Percentiles rank a stretch among this genome's conserved stretches.
Evolutionary conservation across 768 basidiomycete genomes (phyloP).

Genomic region (Lentinula raphanica): DNA sequence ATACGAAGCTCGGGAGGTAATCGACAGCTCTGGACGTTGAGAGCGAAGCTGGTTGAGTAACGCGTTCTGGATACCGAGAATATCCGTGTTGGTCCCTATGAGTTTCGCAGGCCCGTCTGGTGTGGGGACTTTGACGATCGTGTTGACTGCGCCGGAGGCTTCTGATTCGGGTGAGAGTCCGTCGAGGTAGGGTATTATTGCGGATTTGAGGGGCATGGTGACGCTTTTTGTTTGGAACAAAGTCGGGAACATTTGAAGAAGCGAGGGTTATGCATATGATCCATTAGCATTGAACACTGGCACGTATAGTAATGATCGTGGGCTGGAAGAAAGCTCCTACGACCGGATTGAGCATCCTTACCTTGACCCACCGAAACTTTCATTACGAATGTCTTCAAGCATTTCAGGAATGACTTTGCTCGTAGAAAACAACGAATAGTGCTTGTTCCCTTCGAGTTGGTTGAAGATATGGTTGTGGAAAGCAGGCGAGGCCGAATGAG

Average conservation of each 20-base stretch:
- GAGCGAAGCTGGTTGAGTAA: slow-evolving; percentile 21
- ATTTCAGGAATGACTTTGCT: slow-evolving; percentile 27
- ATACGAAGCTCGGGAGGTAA: slow-evolving; percentile 19
- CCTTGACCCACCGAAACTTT: slow-evolving; percentile 30
- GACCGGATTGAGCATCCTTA: slow-evolving; percentile 16
- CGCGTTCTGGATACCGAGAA: slow-evolving; percentile 30
- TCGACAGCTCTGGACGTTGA: slow-evolving; percentile 17
- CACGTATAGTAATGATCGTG: no score
- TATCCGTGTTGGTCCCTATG: slow-evolving; percentile 33
- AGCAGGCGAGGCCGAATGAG: slow-evolving; percentile 27
- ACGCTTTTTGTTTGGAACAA: no score
- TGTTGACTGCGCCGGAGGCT: slow-evolving; percentile 29
- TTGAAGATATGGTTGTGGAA: slow-evolving; percentile 28
- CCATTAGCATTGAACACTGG: no score
- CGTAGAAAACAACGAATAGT: slow-evolving; percentile 26
- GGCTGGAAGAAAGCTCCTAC: no score
- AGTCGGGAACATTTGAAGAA: no score
- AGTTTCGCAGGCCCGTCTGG: slow-evolving; percentile 21
- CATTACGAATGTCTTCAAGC: slow-evolving; percentile 16
- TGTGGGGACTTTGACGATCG: slow-evolving; percentile 28
- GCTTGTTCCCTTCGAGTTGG: slow-evolving; percentile 18
- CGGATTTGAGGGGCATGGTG: slow-evolving; percentile 32
- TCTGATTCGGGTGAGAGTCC: slow-evolving; percentile 26
- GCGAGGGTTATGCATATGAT: no score
- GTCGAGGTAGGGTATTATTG: slow-evolving; percentile 28